Evolutionary conservation across 1,139 yeast genomes (phyloP).

Genomic region (Suhomyces panamericanus): DNA sequence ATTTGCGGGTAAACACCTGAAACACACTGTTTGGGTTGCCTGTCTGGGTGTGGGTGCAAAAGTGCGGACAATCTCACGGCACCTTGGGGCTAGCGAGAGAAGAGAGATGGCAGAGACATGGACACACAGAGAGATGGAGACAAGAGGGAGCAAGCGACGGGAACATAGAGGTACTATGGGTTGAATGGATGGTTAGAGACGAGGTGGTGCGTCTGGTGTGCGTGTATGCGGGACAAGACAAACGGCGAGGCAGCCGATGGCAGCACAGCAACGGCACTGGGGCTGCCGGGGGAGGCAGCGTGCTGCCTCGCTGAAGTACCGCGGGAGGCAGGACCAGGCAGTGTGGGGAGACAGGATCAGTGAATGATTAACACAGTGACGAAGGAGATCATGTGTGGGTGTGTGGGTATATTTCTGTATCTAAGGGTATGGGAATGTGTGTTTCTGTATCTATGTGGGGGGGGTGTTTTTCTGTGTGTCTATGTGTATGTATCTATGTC

Average conservation of each 20-base stretch:
- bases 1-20: slow-evolving; percentile 13
- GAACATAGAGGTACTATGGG: not conserved
- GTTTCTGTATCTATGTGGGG: too few species aligned
- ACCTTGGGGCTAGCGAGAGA: not conserved
- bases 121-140: too few species aligned
- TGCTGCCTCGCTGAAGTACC: not conserved
- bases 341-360: not conserved
- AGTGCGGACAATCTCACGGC: slow-evolving; percentile 5
- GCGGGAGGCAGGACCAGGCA: not conserved
- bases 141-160: too few species aligned
- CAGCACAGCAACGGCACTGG: slow-evolving; percentile 4
- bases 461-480: too few species aligned
- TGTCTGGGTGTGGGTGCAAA: slow-evolving; percentile 4
- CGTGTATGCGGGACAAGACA: not conserved
- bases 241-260: slow-evolving; percentile 6
- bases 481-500: too few species aligned
- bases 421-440: too few species aligned
- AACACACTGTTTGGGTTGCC: slow-evolving; percentile 12
- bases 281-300: not conserved
- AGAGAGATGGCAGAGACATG: too few species aligned
- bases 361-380: too few species aligned
- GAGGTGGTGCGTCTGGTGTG: not conserved
- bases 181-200: not conserved
- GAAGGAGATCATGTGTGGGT: too few species aligned
- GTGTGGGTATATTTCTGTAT: too few species aligned